Conservation (phyloP, 2,329 filamentous ascomycete species). For the Trichophyton verrucosum region DNA sequence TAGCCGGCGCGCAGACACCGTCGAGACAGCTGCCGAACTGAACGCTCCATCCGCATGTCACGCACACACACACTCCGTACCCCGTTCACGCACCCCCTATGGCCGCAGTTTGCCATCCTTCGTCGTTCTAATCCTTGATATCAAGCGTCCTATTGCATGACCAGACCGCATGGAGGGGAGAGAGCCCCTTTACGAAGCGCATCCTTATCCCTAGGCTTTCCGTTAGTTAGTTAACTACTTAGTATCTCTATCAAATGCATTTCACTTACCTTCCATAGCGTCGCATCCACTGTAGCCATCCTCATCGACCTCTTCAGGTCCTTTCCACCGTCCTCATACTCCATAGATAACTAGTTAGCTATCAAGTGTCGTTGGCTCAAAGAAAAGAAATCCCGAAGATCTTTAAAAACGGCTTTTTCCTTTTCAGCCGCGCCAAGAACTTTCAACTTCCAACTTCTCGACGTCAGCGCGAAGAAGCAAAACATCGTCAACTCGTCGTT, state of each 20-base stretch:
- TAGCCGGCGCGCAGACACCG: neutral
- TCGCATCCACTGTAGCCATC: neutral
- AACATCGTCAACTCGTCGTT: neutral
- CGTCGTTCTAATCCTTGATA: neutral
- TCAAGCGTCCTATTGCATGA: neutral
- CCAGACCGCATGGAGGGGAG: neutral
- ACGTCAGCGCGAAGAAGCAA: neutral
- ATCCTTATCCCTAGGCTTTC: neutral
- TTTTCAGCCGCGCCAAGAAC: neutral
- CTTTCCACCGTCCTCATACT: neutral
- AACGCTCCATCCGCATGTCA: neutral
- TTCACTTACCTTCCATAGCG: neutral
- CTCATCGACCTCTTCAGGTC: neutral
- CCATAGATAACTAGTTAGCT: neutral
- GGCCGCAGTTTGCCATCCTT: neutral
- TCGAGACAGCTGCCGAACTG: neutral
- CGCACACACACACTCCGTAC: too few species aligned
- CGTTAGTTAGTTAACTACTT: neutral
- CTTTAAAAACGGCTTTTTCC: neutral
- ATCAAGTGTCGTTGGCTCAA: neutral
- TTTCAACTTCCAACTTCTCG: neutral
- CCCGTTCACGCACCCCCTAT: neutral
- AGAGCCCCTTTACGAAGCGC: neutral
- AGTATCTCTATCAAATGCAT: neutral
- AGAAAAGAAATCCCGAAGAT: neutral